A percentile compares a stretch with the other conserved stretches of the same genome.
phyloP scores from a whole-genome alignment of 1,284 basidiomycete species.

The Cutaneotrichosporon mucoides region DNA sequence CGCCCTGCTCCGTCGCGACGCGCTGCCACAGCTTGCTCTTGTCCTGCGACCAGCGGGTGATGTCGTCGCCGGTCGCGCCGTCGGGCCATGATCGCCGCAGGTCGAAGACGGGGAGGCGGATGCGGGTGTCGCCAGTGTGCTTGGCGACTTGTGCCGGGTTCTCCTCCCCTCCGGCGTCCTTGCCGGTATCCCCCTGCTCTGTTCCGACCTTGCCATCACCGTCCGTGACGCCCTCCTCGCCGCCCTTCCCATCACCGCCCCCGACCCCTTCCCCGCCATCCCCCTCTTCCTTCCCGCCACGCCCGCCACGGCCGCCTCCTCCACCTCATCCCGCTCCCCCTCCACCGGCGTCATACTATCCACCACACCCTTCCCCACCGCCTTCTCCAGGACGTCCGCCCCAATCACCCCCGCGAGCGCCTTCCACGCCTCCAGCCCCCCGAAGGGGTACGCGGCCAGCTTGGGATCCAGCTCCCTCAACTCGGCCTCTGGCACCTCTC shows the following conservation, averaged over 20 bases:
- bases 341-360: slow-evolving; percentile 38
- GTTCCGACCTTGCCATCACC: too few relatives aligned
- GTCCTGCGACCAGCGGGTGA: slow-evolving; percentile 48
- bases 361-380: slow-evolving; percentile 37
- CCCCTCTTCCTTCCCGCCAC: background rate
- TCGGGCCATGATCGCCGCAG: slow-evolving; percentile 48
- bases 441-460: slow-evolving; percentile 49
- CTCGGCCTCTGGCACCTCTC: slow-evolving; percentile 34
- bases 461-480: slow-evolving; percentile 45
- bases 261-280: background rate
- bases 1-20: slow-evolving; percentile 33
- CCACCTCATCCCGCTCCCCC: slow-evolving; percentile 28
- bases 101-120: slow-evolving; percentile 42
- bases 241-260: too few relatives aligned
- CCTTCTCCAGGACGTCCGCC: slow-evolving; percentile 27
- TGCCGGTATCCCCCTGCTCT: too few relatives aligned
- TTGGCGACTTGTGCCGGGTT: background rate
- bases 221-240: too few relatives aligned
- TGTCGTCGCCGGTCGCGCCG: slow-evolving; percentile 48
- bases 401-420: slow-evolving; percentile 32
- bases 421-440: slow-evolving; percentile 40
- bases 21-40: slow-evolving; percentile 48
- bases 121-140: background rate
- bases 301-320: background rate
- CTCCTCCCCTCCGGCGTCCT: too few relatives aligned